Evolutionary conservation across 2,329 filamentous ascomycete genomes (phyloP).

Genomic region (Xylaria sp.): DNA sequence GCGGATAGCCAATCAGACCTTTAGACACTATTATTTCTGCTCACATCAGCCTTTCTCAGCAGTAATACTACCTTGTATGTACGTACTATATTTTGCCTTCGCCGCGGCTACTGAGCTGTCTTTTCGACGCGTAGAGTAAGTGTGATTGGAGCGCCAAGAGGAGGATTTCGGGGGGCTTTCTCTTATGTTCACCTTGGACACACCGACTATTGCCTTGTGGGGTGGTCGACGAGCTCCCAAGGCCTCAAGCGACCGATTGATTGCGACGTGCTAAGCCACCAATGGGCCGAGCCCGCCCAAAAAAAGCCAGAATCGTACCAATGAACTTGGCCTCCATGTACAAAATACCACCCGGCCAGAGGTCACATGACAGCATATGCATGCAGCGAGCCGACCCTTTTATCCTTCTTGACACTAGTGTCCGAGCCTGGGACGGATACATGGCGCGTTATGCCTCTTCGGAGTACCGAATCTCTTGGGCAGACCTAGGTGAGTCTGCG

Average conservation of each 20-base stretch:
- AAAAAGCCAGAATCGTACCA: slow-evolving; percentile 21
- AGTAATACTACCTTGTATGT: background rate
- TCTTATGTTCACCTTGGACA: slow-evolving; percentile 4
- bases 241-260: slow-evolving; percentile 13
- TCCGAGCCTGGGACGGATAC: slow-evolving; percentile 11
- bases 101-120: slow-evolving; percentile 9
- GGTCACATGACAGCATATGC: slow-evolving; percentile 48
- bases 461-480: background rate
- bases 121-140: background rate
- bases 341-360: slow-evolving; percentile 15
- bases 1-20: background rate
- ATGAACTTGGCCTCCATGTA: slow-evolving; percentile 18
- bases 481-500: background rate
- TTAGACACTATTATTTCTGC: slow-evolving; percentile 4
- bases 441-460: slow-evolving; percentile 9
- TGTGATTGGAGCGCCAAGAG: slow-evolving; percentile 27
- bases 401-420: slow-evolving; percentile 36
- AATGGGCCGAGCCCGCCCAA: slow-evolving; percentile 19
- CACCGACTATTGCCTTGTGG: slow-evolving; percentile 37
- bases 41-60: slow-evolving; percentile 28
- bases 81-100: background rate
- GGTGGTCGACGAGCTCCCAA: slow-evolving; percentile 23
- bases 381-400: slow-evolving; percentile 50
- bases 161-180: slow-evolving; percentile 9
- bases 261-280: slow-evolving; percentile 23